Conservation (phyloP, 352 stramenopile genomes). For the Globisporangium lucens region DNA sequence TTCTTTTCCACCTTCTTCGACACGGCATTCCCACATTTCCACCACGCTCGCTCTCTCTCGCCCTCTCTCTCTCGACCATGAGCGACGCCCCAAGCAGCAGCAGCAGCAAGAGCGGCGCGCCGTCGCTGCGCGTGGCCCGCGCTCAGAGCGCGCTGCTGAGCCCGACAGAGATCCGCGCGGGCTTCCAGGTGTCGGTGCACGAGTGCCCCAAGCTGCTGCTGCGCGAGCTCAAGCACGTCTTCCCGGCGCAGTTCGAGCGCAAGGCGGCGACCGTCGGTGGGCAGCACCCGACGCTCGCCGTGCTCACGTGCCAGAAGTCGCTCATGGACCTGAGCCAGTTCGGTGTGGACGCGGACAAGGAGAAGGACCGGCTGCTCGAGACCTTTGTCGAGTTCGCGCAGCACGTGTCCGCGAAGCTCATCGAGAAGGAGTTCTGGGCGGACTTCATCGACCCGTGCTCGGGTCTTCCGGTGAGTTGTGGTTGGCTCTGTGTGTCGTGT, state of each 20-base stretch:
- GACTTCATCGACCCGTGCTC: slow-evolving; percentile 98
- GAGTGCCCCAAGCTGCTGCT: slow-evolving; percentile 62
- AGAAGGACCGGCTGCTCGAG: slow-evolving; percentile 97
- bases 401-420: slow-evolving; percentile 76
- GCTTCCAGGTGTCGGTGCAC: slow-evolving; percentile 83
- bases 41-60: background rate
- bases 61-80: slow-evolving; percentile 8
- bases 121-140: slow-evolving; percentile 17
- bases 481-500: background rate
- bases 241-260: slow-evolving; percentile 51
- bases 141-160: slow-evolving; percentile 40
- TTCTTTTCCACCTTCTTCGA: background rate
- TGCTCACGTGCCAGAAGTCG: slow-evolving; percentile 94
- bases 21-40: background rate
- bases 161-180: slow-evolving; percentile 54
- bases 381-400: slow-evolving; percentile 93
- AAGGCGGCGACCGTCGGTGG: slow-evolving; percentile 23
- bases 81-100: slow-evolving; percentile 9
- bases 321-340: slow-evolving; percentile 94
- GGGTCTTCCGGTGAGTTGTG: slow-evolving; percentile 81
- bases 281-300: slow-evolving; percentile 64
- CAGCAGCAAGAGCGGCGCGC: slow-evolving; percentile 1
- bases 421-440: slow-evolving; percentile 87
- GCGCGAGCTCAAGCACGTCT: slow-evolving; percentile 81
- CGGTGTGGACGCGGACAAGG: slow-evolving; percentile 89